A percentile compares a stretch with the other conserved stretches of the same genome.
Evolutionary conservation across 768 basidiomycete species (phyloP).

Genomic region (Boletus sp.): DNA sequence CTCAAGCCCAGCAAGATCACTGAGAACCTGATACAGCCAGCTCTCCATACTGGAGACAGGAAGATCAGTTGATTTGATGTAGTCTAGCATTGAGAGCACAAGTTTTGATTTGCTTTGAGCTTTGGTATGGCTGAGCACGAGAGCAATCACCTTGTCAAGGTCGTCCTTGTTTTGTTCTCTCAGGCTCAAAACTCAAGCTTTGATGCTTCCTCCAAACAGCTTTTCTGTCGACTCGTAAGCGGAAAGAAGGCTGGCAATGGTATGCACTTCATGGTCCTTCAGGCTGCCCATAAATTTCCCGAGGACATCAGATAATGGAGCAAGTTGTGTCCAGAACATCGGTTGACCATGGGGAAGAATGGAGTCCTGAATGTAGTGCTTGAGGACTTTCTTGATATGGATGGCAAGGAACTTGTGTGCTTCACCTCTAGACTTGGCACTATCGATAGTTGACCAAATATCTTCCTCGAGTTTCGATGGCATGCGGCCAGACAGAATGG

Average conservation of each 20-base stretch:
- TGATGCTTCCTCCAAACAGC: constrained; percentile 91
- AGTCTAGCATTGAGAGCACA: constrained; percentile 80
- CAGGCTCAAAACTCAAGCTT: constrained; percentile 85
- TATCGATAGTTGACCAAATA: too few relatives aligned
- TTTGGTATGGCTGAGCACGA: constrained; percentile 95
- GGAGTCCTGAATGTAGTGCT: constrained; percentile 79
- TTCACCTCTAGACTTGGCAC: too few relatives aligned
- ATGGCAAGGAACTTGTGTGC: constrained; percentile 85
- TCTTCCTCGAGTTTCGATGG: too few relatives aligned
- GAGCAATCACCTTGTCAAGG: constrained; percentile 79
- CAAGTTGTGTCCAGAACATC: constrained; percentile 74
- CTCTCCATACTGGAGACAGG: too few relatives aligned
- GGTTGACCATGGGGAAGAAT: constrained; percentile 77
- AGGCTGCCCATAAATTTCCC: too few relatives aligned
- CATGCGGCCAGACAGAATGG: too few relatives aligned
- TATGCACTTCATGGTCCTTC: constrained; percentile 81
- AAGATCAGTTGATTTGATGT: constrained; percentile 80
- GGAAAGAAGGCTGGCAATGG: constrained; percentile 72
- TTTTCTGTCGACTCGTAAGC: constrained; percentile 86
- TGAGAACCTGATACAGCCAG: constrained; percentile 77
- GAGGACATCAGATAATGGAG: constrained; percentile 66
- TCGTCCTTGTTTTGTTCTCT: constrained; percentile 92
- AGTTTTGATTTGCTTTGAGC: constrained; percentile 91
- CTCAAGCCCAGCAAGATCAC: too few relatives aligned
- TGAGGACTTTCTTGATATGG: constrained; percentile 82